Evolutionary conservation across 2,329 filamentous ascomycete species (phyloP).

Genomic region (Penicillium aurantiogriseum): DNA sequence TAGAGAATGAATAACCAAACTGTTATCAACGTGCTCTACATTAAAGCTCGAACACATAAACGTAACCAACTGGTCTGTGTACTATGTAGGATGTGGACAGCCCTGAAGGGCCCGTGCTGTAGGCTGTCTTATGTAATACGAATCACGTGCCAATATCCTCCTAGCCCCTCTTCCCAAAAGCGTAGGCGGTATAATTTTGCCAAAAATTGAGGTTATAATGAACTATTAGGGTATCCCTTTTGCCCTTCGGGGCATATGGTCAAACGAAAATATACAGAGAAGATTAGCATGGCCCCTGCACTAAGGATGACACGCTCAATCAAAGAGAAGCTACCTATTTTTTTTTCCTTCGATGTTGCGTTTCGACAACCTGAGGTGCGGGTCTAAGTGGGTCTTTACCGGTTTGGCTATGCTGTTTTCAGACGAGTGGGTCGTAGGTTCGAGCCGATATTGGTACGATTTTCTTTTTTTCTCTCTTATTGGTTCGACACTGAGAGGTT

Average conservation of each 20-base stretch:
- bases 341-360: constrained; percentile 51
- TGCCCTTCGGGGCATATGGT: constrained; percentile 55
- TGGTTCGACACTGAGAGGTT: background rate
- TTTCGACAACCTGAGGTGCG: too few species aligned
- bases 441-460: background rate
- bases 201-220: background rate
- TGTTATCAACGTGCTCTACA: background rate
- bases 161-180: background rate
- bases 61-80: background rate
- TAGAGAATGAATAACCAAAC: background rate
- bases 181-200: background rate
- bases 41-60: background rate
- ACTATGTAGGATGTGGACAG: too few species aligned
- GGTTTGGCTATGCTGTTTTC: background rate
- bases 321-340: constrained; percentile 73
- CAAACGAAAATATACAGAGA: constrained; percentile 70
- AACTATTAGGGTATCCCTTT: too few species aligned
- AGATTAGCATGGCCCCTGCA: constrained; percentile 80
- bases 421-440: background rate
- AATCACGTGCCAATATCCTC: background rate
- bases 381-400: background rate
- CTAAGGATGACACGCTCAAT: constrained; percentile 93
- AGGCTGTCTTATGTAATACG: background rate
- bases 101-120: too few species aligned
- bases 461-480: background rate